A percentile compares a stretch with the other conserved stretches of the same genome.
phyloP scores from a whole-genome alignment of 1,139 yeast genomes.

The Nakaseomyces kungkrabaensis region DNA sequence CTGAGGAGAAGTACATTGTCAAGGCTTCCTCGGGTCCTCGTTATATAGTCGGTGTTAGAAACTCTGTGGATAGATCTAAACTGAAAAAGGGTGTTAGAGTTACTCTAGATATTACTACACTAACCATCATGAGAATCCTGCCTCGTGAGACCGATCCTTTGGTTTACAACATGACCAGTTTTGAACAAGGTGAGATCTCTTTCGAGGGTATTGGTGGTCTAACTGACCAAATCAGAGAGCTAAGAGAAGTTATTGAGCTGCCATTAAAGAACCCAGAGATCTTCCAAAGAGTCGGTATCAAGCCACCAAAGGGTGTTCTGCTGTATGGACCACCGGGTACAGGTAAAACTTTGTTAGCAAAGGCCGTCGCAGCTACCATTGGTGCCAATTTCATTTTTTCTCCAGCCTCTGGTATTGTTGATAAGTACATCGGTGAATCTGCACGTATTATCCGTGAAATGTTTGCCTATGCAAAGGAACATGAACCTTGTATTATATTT shows the following conservation, averaged over 20 bases:
- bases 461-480: conserved; percentile 97
- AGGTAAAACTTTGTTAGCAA: conserved; percentile 90
- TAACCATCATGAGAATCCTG: conserved; percentile 92
- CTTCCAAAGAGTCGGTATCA: conserved; percentile 90
- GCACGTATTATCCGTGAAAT: conserved; percentile 95
- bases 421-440: conserved; percentile 96
- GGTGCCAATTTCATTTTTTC: conserved; percentile 97
- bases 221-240: conserved; percentile 89
- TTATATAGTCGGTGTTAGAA: conserved; percentile 94
- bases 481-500: conserved; percentile 96
- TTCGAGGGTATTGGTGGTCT: conserved; percentile 96
- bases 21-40: conserved; percentile 98
- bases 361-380: conserved; percentile 97
- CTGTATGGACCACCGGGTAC: conserved; percentile 99
- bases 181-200: conserved; percentile 92
- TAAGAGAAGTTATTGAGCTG: conserved; percentile 94
- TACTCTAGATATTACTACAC: conserved; percentile 93
- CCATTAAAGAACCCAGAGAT: conserved; percentile 97
- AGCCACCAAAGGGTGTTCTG: conserved; percentile 96
- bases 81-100: conserved; percentile 93
- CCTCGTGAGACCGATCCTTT: conserved; percentile 98
- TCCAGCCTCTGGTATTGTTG: conserved; percentile 97
- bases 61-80: conserved; percentile 74
- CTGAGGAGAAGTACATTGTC: conserved; percentile 90
- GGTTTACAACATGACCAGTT: conserved; percentile 96